Conservation (phyloP, 2,329 filamentous ascomycete genomes). For the Fusarium liriodendri region DNA sequence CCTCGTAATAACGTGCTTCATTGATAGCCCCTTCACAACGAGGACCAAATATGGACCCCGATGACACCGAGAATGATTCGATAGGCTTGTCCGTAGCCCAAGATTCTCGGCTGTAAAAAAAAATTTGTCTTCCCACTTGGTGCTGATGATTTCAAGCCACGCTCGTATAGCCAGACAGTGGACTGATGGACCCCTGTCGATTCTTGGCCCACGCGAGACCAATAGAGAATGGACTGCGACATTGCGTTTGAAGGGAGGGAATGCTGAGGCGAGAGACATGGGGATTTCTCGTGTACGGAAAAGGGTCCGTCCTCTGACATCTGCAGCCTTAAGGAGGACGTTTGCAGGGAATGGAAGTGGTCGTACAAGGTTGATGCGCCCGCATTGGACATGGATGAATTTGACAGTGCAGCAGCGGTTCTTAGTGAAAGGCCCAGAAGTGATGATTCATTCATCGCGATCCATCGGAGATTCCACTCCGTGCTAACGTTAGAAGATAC, state of each 20-base stretch:
- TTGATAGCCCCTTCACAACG: background rate
- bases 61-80: background rate
- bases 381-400: background rate
- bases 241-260: background rate
- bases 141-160: background rate
- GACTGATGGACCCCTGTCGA: background rate
- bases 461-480: background rate
- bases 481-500: background rate
- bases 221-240: background rate
- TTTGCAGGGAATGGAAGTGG: background rate
- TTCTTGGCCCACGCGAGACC: background rate
- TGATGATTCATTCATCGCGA: background rate
- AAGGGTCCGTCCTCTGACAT: background rate
- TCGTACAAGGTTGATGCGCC: background rate
- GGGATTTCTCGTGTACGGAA: background rate
- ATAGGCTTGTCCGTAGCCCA: background rate
- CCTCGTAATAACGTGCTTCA: background rate
- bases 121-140: background rate
- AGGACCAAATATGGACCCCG: background rate
- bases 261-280: background rate
- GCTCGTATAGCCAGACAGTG: background rate
- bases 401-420: background rate
- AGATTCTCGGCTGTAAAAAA: background rate
- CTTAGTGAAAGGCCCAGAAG: background rate
- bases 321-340: background rate